Conservation (phyloP, 2,329 filamentous ascomycete species). For the Akanthomyces lecanii region DNA sequence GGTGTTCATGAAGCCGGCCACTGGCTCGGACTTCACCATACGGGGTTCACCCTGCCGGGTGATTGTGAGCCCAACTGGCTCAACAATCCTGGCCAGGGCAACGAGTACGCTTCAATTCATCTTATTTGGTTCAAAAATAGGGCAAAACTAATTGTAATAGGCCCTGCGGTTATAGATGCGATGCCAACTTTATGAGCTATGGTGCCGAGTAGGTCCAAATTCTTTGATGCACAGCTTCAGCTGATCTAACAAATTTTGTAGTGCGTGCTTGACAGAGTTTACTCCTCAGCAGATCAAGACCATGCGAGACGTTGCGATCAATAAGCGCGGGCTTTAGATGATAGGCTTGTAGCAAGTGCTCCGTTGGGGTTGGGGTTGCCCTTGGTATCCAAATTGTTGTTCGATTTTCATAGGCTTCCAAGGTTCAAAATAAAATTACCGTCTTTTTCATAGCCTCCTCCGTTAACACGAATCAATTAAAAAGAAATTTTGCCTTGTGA, state of each 20-base stretch:
- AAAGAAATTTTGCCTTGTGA: too few relatives aligned
- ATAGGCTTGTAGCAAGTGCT: background rate
- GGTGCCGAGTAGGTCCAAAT: background rate
- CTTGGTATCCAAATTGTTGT: too few relatives aligned
- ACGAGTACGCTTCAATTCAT: background rate
- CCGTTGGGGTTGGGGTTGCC: background rate
- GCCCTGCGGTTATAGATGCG: background rate
- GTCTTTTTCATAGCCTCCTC: too few relatives aligned
- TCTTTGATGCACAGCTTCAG: too few relatives aligned
- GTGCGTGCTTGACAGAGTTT: background rate
- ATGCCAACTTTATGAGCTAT: background rate
- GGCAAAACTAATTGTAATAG: background rate
- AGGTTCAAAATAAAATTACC: too few relatives aligned
- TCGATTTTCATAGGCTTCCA: too few relatives aligned
- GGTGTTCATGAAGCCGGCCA: background rate
- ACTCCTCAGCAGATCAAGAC: background rate
- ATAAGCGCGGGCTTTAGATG: background rate
- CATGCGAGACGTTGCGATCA: background rate
- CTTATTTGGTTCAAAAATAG: too few relatives aligned
- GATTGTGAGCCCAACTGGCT: background rate
- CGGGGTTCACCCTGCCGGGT: rapidly evolving
- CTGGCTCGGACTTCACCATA: background rate
- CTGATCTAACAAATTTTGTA: background rate
- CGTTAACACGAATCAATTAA: too few relatives aligned
- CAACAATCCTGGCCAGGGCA: background rate